Percentiles rank a stretch among this genome's conserved stretches.
Conservation (phyloP, 2,329 filamentous ascomycete species). For the Beauveria medogensis region DNA sequence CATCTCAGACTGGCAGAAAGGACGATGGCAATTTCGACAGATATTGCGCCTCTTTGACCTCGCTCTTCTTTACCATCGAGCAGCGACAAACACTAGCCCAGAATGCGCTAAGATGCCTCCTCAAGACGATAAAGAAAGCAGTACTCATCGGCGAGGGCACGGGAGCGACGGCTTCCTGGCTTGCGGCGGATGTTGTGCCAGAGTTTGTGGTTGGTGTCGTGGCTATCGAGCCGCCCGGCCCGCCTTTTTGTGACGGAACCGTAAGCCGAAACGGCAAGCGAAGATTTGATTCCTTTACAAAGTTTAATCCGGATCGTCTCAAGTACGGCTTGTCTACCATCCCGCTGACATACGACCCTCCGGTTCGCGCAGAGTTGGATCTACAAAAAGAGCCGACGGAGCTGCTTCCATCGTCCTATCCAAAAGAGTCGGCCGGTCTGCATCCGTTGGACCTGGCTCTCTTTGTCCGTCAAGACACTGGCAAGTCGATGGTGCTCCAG, state of each 20-base stretch:
- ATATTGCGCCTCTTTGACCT: constrained; percentile 37
- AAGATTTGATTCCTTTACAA: constrained; percentile 17
- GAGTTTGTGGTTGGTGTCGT: constrained; percentile 40
- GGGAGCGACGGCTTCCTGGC: constrained; percentile 37
- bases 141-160: constrained; percentile 44
- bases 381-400: not conserved
- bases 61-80: constrained; percentile 21
- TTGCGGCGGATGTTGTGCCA: constrained; percentile 40
- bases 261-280: not conserved
- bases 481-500: not conserved
- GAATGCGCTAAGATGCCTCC: constrained; percentile 31
- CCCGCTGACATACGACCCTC: constrained; percentile 34
- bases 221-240: constrained; percentile 44
- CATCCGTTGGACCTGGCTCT: constrained; percentile 5
- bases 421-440: too few species aligned
- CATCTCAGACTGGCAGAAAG: constrained; percentile 22
- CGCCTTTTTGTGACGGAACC: constrained; percentile 33
- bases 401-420: not conserved
- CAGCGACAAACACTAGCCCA: constrained; percentile 25
- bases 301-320: constrained; percentile 22
- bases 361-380: constrained; percentile 7
- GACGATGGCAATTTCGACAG: constrained; percentile 41
- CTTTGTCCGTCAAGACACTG: not conserved
- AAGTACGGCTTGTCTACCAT: constrained; percentile 34
- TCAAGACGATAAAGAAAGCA: constrained; percentile 33